A percentile compares a stretch with the other conserved stretches of the same genome.
Evolutionary conservation across 2,329 filamentous ascomycete species (phyloP).

Genomic region (Xylariales sp.): DNA sequence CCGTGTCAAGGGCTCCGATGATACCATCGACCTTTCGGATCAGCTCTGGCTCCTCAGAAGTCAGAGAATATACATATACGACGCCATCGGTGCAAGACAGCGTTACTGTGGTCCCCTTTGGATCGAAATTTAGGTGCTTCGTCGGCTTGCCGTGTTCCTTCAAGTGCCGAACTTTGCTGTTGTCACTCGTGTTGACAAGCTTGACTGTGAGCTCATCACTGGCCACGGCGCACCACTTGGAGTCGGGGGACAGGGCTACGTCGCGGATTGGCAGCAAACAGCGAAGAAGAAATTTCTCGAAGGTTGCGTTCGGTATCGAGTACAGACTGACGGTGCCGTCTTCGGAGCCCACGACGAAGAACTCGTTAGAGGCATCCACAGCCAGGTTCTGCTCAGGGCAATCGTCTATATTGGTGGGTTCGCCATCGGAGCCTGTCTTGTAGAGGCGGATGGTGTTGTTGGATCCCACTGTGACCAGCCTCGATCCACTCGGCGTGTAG

Average conservation of each 20-base stretch:
- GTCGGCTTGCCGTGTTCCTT: conserved; percentile 80
- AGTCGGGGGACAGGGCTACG: conserved; percentile 75
- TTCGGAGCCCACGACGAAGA: conserved; percentile 86
- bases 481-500: conserved; percentile 84
- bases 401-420: conserved; percentile 89
- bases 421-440: conserved; percentile 84
- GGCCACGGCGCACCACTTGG: conserved; percentile 88
- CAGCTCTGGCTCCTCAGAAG: conserved; percentile 72
- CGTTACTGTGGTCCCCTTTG: conserved; percentile 68
- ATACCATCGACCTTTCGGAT: conserved; percentile 81
- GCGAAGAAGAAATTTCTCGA: conserved; percentile 79
- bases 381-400: conserved; percentile 81
- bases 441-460: conserved; percentile 94
- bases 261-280: conserved; percentile 85
- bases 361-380: conserved; percentile 71
- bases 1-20: conserved; percentile 73
- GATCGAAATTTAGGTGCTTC: conserved; percentile 89
- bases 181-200: conserved; percentile 78
- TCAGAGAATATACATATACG: conserved; percentile 85
- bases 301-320: conserved; percentile 67
- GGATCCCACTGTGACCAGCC: conserved; percentile 84
- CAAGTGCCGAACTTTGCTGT: conserved; percentile 69
- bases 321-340: conserved; percentile 96
- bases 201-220: conserved; percentile 94
- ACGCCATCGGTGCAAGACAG: conserved; percentile 86